A percentile compares a stretch with the other conserved stretches of the same genome.
Conservation (phyloP, 176 grass and related monocot genomes). For the Leersia perrieri region DNA sequence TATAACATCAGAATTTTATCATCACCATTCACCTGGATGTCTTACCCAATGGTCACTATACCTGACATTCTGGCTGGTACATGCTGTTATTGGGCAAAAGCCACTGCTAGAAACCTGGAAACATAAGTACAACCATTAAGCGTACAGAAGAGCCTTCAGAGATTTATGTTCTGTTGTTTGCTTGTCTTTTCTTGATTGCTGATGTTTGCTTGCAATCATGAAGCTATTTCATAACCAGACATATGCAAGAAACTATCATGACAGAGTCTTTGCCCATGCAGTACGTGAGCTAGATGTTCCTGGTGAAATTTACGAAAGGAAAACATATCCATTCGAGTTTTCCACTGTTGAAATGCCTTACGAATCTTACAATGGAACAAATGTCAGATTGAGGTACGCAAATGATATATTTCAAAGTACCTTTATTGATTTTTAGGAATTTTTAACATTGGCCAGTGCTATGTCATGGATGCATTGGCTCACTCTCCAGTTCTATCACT, state of each 20-base stretch:
- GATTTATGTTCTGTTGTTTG: neutral
- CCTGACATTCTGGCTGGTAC: neutral
- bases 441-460: neutral
- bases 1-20: neutral
- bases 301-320: constrained; percentile 90
- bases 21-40: neutral
- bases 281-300: constrained; percentile 87
- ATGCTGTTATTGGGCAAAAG: neutral
- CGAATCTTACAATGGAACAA: constrained; percentile 86
- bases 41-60: neutral
- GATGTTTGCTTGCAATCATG: neutral
- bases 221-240: neutral
- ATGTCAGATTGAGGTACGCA: constrained; percentile 76
- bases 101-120: neutral
- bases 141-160: neutral
- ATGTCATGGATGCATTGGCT: neutral
- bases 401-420: neutral
- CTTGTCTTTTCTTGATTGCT: neutral
- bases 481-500: neutral
- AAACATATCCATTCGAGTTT: constrained; percentile 83
- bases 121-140: neutral
- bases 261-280: constrained; percentile 35
- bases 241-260: neutral
- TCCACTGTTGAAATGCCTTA: constrained; percentile 93
- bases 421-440: neutral